Evolutionary conservation across 2,329 filamentous ascomycete species (phyloP).

Genomic region (Penicillium psychrosexuale): DNA sequence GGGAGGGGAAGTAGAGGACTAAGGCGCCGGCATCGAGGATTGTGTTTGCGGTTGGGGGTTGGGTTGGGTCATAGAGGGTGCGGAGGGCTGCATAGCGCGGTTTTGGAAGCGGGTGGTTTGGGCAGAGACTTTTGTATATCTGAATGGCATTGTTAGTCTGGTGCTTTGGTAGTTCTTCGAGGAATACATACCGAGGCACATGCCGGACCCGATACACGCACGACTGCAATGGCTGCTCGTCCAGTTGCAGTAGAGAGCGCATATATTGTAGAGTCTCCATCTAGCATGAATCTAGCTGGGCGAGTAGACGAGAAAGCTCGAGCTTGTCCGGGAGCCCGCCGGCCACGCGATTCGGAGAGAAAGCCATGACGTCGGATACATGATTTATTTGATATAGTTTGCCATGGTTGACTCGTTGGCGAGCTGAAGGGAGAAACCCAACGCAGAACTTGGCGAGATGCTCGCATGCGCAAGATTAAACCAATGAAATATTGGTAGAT

Average conservation of each 20-base stretch:
- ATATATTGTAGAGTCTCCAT: slow-evolving; percentile 68
- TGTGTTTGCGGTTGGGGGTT: slow-evolving; percentile 36
- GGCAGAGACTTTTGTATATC: slow-evolving; percentile 65
- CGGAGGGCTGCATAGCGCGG: slow-evolving; percentile 68
- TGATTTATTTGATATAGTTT: slow-evolving; percentile 7
- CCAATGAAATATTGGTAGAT: slow-evolving; percentile 1
- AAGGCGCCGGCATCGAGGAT: slow-evolving; percentile 74
- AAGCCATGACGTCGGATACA: slow-evolving; percentile 13
- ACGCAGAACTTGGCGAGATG: slow-evolving; percentile 19
- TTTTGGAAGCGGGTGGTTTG: slow-evolving; percentile 51
- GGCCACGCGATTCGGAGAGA: slow-evolving; percentile 2
- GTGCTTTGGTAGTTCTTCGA: background rate
- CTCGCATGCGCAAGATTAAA: slow-evolving; percentile 33
- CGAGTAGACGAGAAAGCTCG: slow-evolving; percentile 26
- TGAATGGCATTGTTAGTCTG: slow-evolving; percentile 33
- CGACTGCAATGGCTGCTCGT: slow-evolving; percentile 83
- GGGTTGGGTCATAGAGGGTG: slow-evolving; percentile 63
- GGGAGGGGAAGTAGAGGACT: slow-evolving; percentile 76
- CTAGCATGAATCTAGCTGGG: slow-evolving; percentile 18
- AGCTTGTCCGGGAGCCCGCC: background rate
- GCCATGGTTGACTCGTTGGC: slow-evolving; percentile 19
- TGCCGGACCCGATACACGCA: slow-evolving; percentile 78
- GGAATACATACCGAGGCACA: slow-evolving; percentile 59
- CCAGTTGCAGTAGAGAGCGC: slow-evolving; percentile 85
- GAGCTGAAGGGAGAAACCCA: slow-evolving; percentile 28